Percentiles rank a stretch among this genome's conserved stretches.
Evolutionary conservation across 2,329 filamentous ascomycete genomes (phyloP).

Genomic region (Cordyceps pruinosa): DNA sequence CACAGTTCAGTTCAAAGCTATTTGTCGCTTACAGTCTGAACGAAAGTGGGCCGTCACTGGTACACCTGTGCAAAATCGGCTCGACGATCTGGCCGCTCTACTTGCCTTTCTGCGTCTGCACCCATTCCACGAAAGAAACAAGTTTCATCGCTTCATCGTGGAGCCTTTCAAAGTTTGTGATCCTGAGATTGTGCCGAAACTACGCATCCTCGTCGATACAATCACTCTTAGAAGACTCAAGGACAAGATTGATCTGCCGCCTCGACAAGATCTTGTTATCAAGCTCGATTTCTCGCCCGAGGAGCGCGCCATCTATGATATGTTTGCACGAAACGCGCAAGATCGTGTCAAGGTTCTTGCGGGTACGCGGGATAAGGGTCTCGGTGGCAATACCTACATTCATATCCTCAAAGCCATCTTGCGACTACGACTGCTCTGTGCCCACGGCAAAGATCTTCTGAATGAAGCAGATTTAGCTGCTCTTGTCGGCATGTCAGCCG

Average conservation of each 20-base stretch:
- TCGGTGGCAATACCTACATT: constrained; percentile 84
- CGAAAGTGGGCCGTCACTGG: constrained; percentile 96
- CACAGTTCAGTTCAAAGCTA: constrained; percentile 76
- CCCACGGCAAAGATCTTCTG: constrained; percentile 87
- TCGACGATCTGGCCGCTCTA: constrained; percentile 83
- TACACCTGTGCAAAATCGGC: constrained; percentile 87
- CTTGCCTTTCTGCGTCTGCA: constrained; percentile 78
- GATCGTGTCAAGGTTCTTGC: constrained; percentile 72
- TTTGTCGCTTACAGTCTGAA: constrained; percentile 70
- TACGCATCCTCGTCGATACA: constrained; percentile 87
- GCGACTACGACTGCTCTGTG: constrained; percentile 82
- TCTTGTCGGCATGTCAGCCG: constrained; percentile 72
- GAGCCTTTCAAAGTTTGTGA: constrained; percentile 83
- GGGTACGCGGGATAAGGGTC: constrained; percentile 47
- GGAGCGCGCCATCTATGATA: constrained; percentile 72
- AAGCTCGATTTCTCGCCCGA: constrained; percentile 67
- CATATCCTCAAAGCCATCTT: constrained; percentile 89
- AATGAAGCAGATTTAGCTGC: constrained; percentile 74
- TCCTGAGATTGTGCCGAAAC: constrained; percentile 72
- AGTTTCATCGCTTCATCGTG: constrained; percentile 75
- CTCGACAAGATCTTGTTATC: constrained; percentile 64
- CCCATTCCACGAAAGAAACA: constrained; percentile 72
- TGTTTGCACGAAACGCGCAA: constrained; percentile 75
- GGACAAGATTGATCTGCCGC: constrained; percentile 78
- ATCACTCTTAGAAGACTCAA: constrained; percentile 88